Evolutionary conservation across 352 stramenopile species (phyloP).

Genomic region (Pythium phragmiticola): DNA sequence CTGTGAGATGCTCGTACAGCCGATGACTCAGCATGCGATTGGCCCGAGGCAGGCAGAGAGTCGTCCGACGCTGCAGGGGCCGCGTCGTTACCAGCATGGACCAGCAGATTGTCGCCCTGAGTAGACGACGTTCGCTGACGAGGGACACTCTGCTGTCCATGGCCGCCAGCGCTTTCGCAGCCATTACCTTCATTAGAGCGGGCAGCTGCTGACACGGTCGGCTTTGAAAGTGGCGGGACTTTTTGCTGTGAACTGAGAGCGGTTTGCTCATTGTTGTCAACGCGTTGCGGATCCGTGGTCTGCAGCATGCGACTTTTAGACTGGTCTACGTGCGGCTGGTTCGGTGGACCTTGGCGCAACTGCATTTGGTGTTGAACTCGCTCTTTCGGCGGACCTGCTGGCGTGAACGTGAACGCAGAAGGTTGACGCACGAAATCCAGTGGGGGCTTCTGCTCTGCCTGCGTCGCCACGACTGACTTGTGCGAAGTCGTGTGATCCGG

Average conservation of each 20-base stretch:
- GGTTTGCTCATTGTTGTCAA: background rate
- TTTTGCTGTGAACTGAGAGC: background rate
- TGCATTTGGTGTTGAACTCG: background rate
- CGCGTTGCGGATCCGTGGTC: background rate
- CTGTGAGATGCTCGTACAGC: background rate
- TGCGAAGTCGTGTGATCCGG: background rate
- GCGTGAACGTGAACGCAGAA: background rate
- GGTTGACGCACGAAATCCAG: constrained; percentile 3
- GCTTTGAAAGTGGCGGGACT: background rate
- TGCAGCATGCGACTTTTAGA: background rate
- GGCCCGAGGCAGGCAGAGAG: background rate
- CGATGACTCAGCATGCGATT: background rate
- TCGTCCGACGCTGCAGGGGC: background rate
- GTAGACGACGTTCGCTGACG: background rate
- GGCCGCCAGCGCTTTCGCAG: background rate
- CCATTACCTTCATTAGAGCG: background rate
- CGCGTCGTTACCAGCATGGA: background rate
- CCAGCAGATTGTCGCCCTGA: background rate
- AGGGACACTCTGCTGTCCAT: background rate
- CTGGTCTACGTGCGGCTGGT: background rate
- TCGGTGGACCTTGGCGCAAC: background rate
- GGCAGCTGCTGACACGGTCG: background rate
- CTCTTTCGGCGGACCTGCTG: background rate
- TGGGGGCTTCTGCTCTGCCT: background rate
- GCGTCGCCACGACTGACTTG: background rate